Base-by-base conservation (phyloP, 1,284 basidiomycete genomes). In the Fomitopsis schrenkii region DNA sequence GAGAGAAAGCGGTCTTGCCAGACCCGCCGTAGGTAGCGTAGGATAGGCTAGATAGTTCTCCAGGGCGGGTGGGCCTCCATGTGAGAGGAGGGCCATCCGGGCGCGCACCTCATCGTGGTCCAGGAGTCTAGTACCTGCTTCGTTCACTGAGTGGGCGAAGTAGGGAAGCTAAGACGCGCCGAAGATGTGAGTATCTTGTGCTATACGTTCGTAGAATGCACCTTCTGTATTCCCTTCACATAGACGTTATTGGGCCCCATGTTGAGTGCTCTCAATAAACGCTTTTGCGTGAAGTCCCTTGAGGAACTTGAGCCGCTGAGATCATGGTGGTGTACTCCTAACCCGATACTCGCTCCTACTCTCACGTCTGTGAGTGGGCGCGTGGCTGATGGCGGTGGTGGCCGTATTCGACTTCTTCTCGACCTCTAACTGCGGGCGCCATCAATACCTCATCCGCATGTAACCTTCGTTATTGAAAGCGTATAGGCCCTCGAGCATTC, bases 61-160 rank as follows among this genome's bases (percentile, higher is more conserved):
- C 52, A 54, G 35, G 52, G 52, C 35, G 52, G 52, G 35, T 30
- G 52, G 52, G 35, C 52, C 17, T 30, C 35, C 8, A 33, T 8
- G 5, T 8, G 30, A 12, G 8, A 28, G 7, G 52, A 5, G n/a
- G 35, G 3, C 35, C 35, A 30, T 54, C 52, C 52, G 52, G 52
- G 52, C 52, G 52, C 36, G 52, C 52, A 54, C 36, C 52, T 54
- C 52, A 54, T 26, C 52, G 52, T 38, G 52, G 36, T 54, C 52
- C 35, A 36, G 52, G 52, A 38, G 52, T 54, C 52, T 40, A 54
- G 52, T 54, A 54, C 52, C 52, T 54, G 33, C 52, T 54, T 38
- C 28, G 52, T 35, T 33, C n/a, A 22, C 9, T 4, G 26, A 33
- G 52, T 17, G 19, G 22, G 22, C 22, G 22, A 22, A 22, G 35